Percentiles rank a stretch among this genome's conserved stretches.
Evolutionary conservation across 2,329 filamentous ascomycete species (phyloP).

Genomic region (Tolypocladium sp.): DNA sequence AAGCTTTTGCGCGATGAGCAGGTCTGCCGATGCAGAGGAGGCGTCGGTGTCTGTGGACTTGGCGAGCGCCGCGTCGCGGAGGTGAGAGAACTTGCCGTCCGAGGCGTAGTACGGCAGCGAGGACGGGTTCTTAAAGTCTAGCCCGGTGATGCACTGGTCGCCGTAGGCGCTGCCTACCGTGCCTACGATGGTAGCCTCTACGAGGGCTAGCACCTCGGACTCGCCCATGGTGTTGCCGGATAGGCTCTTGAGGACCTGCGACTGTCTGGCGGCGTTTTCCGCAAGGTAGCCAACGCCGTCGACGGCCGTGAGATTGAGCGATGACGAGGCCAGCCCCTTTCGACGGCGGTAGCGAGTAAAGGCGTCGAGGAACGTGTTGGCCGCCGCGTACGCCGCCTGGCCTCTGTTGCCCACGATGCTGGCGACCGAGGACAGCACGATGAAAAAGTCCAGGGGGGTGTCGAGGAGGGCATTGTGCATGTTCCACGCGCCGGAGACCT

Average conservation of each 20-base stretch:
- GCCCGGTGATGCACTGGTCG: conserved; percentile 44
- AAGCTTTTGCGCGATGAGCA: conserved; percentile 10
- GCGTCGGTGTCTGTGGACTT: conserved; percentile 6
- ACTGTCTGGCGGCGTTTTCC: conserved; percentile 31
- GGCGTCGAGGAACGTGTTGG: conserved; percentile 33
- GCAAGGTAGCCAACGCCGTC: conserved; percentile 40
- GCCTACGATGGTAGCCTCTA: conserved; percentile 41
- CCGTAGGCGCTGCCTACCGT: conserved; percentile 31
- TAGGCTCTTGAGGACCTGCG: conserved; percentile 39
- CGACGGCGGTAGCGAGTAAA: conserved; percentile 24
- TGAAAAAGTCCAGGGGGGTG: conserved; percentile 40
- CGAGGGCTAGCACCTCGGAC: conserved; percentile 43
- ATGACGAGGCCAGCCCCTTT: conserved; percentile 31
- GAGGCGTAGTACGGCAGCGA: conserved; percentile 42
- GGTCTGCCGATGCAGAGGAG: conserved; percentile 1
- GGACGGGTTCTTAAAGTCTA: conserved; percentile 34
- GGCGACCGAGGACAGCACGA: conserved; percentile 42
- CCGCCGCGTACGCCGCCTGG: conserved; percentile 44
- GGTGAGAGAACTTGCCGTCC: conserved; percentile 44
- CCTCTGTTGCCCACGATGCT: conserved; percentile 42
- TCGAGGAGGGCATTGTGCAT: conserved; percentile 35
- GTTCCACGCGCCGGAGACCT: conserved; percentile 45
- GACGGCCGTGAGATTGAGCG: conserved; percentile 44
- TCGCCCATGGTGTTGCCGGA: conserved; percentile 39
- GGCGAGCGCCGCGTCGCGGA: conserved; percentile 29